Percentiles rank a stretch among this genome's conserved stretches.
Conservation (phyloP, 2,329 filamentous ascomycete genomes). For the Aspergillus ibericus region DNA sequence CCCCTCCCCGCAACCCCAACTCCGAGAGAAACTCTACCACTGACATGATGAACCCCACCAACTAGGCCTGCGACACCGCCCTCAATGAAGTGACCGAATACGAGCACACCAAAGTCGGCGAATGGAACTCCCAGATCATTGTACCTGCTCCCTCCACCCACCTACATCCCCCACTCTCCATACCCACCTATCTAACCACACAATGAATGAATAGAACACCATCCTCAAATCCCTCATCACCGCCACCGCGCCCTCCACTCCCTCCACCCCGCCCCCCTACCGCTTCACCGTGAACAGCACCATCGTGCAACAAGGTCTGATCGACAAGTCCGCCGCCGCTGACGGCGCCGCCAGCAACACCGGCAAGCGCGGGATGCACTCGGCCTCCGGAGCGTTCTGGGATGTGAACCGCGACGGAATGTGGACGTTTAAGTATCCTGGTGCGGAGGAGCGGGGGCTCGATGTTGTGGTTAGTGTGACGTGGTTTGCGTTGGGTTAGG, state of each 20-base stretch:
- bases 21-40: background rate
- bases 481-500: constrained; percentile 45
- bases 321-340: constrained; percentile 51
- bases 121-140: constrained; percentile 93
- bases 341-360: constrained; percentile 62
- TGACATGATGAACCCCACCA: background rate
- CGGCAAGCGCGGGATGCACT: constrained; percentile 72
- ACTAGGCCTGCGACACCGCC: constrained; percentile 77
- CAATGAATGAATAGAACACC: constrained; percentile 31
- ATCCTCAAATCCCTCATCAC: constrained; percentile 44
- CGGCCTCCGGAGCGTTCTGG: constrained; percentile 52
- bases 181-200: background rate
- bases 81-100: constrained; percentile 76
- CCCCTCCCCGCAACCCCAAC: too few species aligned
- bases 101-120: constrained; percentile 78
- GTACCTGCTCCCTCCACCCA: constrained; percentile 53
- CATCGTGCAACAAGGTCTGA: constrained; percentile 85
- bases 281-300: constrained; percentile 98
- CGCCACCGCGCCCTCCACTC: constrained; percentile 40
- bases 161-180: background rate
- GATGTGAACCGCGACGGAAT: constrained; percentile 54
- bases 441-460: constrained; percentile 47
- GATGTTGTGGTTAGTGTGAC: constrained; percentile 52
- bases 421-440: constrained; percentile 54
- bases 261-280: constrained; percentile 59